Base-by-base conservation (phyloP, 495 filamentous ascomycete genomes). In the Lepidopterella palustris region DNA sequence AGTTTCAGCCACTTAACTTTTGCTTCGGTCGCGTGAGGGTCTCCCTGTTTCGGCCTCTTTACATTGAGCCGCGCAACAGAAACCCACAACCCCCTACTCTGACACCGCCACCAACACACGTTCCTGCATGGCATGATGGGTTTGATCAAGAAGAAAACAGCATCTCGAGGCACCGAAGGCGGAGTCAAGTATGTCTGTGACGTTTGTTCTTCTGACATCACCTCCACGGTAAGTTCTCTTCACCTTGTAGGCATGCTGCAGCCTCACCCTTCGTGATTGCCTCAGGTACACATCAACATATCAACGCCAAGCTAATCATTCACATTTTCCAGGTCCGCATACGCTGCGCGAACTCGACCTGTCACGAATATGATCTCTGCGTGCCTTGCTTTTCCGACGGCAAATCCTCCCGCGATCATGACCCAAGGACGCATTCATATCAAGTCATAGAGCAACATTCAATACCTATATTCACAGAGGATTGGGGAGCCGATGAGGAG, bases 401-500 rank as follows among this genome's bases (percentile, higher is more conserved):
- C 47, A 79, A 85, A 54, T 78, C 79, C 51, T 88, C 88, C 55
- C 85, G 85, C 54, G 84, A 87, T 58, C 93, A 99, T 70, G 84
- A 92, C 60, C 92, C 92, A 35, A 76, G 80, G 2, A 86, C 88
- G 3, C 93, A 99, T 72, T 78, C 88, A 21, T 97, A 83, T 70
- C 87, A 87, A 65, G 93, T 99, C 50, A 97, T 97, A 65, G 93
- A 99, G 69, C 93, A 97, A 68, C 95, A 99, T 70, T 95, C 90
- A 0, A 91, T 97, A 40, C 93, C 93, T 0, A 97, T 99, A 39
- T 99, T 95, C 64, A 84, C 90, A 60, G 82, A 81, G 57, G 92
- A 96, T 60, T 99, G 93, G 93, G 93, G 93, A 42, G 93, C 93
- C 5, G 93, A 99, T 70, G 93, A 99, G 70, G 93, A 99, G 73